A percentile compares a stretch with the other conserved stretches of the same genome.
phyloP scores from a whole-genome alignment of 225 moss, liverwort and hornwort genomes.

The Neckera pumila region DNA sequence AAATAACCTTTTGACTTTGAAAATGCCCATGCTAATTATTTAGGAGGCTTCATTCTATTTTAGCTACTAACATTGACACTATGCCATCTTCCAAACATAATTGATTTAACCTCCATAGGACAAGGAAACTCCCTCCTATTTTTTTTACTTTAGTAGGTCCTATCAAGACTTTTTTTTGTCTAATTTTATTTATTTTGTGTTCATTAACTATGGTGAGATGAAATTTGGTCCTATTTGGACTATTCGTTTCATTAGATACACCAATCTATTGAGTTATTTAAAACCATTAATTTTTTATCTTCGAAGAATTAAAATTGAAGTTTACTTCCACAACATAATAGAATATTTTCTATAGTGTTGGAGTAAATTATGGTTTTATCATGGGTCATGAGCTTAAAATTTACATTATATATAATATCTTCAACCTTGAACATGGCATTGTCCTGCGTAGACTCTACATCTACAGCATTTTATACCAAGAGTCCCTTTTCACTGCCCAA shows the following conservation, averaged over 20 bases:
- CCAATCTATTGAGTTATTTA: not conserved
- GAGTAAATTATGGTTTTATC: not conserved
- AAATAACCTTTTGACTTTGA: too few relatives aligned
- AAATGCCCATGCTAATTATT: too few relatives aligned
- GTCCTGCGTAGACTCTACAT: fast-evolving
- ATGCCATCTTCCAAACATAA: not conserved
- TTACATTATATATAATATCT: not conserved
- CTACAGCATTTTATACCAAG: too few relatives aligned
- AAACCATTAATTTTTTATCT: fast-evolving
- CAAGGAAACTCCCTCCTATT: not conserved
- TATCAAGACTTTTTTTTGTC: not conserved
- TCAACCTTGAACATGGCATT: fast-evolving
- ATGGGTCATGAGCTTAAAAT: fast-evolving
- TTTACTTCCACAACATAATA: fast-evolving
- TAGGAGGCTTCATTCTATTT: too few relatives aligned
- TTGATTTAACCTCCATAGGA: not conserved
- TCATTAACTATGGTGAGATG: too few relatives aligned
- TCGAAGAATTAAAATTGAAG: fast-evolving
- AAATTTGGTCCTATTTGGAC: not conserved
- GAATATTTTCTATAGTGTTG: not conserved
- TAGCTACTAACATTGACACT: not conserved
- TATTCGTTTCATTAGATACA: fast-evolving
- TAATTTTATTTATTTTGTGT: not conserved
- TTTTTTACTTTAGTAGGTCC: not conserved
- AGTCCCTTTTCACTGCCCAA: fast-evolving